Evolutionary conservation across 805 yeast genomes (phyloP).

Genomic region (Yarrowia sp.): DNA sequence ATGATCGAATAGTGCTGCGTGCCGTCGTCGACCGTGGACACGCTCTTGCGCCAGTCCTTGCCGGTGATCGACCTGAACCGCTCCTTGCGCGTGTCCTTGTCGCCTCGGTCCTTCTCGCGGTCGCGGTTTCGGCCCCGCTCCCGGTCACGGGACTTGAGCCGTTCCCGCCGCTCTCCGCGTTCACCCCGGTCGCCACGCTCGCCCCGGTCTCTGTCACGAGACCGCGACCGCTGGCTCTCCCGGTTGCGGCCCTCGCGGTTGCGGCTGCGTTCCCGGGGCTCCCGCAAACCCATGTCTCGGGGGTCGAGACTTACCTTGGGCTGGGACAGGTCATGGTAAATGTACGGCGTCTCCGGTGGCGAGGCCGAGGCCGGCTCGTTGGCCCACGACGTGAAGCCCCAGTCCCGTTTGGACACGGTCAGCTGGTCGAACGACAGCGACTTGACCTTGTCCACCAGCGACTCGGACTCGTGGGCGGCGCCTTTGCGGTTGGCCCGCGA

Average conservation of each 20-base stretch:
- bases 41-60: conserved; percentile 25
- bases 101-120: conserved; percentile 7
- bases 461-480: neutral
- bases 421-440: conserved; percentile 29
- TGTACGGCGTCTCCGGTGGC: conserved; percentile 24
- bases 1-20: conserved; percentile 13
- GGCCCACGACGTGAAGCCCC: conserved; percentile 27
- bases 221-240: neutral
- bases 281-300: neutral
- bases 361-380: conserved; percentile 24
- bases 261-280: conserved; percentile 3
- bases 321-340: conserved; percentile 22
- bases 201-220: neutral
- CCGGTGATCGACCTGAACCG: conserved; percentile 22
- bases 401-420: conserved; percentile 22
- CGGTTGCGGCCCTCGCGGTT: neutral
- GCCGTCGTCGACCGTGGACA: conserved; percentile 10
- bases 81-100: conserved; percentile 17
- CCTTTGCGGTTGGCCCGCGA: conserved; percentile 18
- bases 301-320: conserved; percentile 29
- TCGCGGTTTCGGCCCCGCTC: conserved; percentile 6
- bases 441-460: conserved; percentile 33
- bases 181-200: neutral
- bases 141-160: conserved; percentile 18
- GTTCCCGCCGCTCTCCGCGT: neutral